Conservation (phyloP, 2,329 filamentous ascomycete species). For the Verticillium nonalfalfae region DNA sequence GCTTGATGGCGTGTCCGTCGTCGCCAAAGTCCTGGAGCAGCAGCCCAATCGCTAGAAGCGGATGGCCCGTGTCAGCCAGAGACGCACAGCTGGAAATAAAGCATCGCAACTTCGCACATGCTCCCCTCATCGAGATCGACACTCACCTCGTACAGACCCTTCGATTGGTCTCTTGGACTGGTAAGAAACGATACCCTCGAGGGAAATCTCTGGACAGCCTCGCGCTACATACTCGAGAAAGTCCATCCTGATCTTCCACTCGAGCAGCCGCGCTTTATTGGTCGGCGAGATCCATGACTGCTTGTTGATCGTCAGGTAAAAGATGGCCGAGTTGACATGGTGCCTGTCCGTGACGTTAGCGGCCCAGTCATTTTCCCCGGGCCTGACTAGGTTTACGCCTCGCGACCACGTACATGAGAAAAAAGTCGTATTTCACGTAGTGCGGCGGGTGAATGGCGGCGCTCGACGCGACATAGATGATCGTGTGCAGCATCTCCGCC, state of each 20-base stretch:
- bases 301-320: conserved; percentile 64
- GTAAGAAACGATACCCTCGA: conserved; percentile 56
- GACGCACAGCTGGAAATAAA: background rate
- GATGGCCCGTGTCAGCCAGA: background rate
- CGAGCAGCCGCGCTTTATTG: conserved; percentile 63
- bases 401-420: conserved; percentile 42
- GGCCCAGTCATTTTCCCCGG: background rate
- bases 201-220: conserved; percentile 51
- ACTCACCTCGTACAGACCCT: conserved; percentile 19
- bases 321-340: conserved; percentile 61
- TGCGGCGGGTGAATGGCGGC: conserved; percentile 60
- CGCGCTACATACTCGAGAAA: conserved; percentile 68
- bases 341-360: conserved; percentile 49
- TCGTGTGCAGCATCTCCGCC: conserved; percentile 62
- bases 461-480: conserved; percentile 39
- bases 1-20: conserved; percentile 77
- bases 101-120: background rate
- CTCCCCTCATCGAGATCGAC: background rate
- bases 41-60: conserved; percentile 31
- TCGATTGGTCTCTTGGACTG: conserved; percentile 29
- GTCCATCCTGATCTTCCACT: conserved; percentile 76
- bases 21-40: conserved; percentile 48
- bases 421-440: conserved; percentile 74
- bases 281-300: conserved; percentile 53
- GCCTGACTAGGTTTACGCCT: background rate